Base-by-base conservation (phyloP, 108 stramenopile species). In the Mediolabrus comicus region DNA sequence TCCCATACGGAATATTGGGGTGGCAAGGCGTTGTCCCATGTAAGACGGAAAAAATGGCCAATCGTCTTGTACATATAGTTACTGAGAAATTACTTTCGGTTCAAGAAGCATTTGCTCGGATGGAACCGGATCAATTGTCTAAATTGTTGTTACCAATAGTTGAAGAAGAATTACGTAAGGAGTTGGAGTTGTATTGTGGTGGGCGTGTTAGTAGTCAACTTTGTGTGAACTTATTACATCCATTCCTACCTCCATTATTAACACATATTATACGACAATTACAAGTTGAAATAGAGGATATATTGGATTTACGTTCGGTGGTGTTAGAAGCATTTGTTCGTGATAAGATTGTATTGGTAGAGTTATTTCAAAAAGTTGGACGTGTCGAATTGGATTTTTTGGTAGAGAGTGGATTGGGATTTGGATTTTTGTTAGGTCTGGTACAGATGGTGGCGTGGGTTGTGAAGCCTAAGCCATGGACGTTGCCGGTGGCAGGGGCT, bases 401-500 rank as follows among this genome's bases (percentile, higher is more conserved):
- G 54, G 83, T 92, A 49, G 63, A 75, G 25, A 87, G 85, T 46
- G 98, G 98, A 22, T 89, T 97, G 46, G 94, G 95, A 33, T 96
- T 97, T 79, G 97, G 97, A 22, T 95, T 96, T 72, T 51, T 96
- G 14, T 96, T 98, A 77, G 97, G 97, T 36, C 53, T 88, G 16
- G 59, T 90, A 14, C 98, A 98, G 75, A 97, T 95, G 89, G 54
- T 74, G 7, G 63, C 95, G 12, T 97, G 87, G 86, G 86, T 89
- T 43, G 73, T 94, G 25, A 97, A 92, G 35, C 83, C 71, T 28
- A 64, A 87, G 80, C n/a, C 85, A 65, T 81, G 89, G 79, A 72
- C 74, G 69, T 53, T 89, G 68, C 64, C 69, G 69, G 65, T 78
- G 54, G 89, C 86, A 14, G 95, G 95, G 28, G 87, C 91, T 28